Evolutionary conservation across 345 rosid genomes (phyloP), one percentile per base, ranked within the genome.

Genomic region (Eucalyptus cladocalyx): DNA sequence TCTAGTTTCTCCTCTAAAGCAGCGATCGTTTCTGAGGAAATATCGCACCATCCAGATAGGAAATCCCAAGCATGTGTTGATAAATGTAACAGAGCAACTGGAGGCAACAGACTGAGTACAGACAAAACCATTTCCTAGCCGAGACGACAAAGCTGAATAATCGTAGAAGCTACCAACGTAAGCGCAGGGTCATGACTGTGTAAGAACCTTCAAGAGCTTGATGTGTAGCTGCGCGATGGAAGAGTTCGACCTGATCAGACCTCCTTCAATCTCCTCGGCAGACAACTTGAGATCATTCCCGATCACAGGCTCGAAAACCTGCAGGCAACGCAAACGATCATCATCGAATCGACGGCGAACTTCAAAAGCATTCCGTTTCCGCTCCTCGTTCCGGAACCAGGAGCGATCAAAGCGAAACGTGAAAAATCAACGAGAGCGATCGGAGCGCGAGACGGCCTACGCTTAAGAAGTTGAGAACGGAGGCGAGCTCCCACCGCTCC

Each of bases 401-500:
- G 13, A 56, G 30, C 62, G 62, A 10, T 2, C 62, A 56, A 11
- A 56, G 62, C 62, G 62, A 87, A 16, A 30, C 43, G 34, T 9
- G 18, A 47, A 37, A 37, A 80, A 60, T 56, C 87, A 67, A 60
- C 62, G 45, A 37, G 62, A 53, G 37, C 56, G 37, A 51, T n/a
- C 37, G 42, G 5, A 43, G 62, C 23, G 16, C 12, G 76, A 43
- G 48, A 48, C 48, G 67, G 88, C 89, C 88, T 90, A 96, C 99
- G 65, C 90, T 94, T 18, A 97, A 88, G 91, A 97, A 97, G 91
- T 96, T 96, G 88, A 97, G 96, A 91, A 96, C 97, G 24, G 97
- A 96, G 48, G 99, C 99, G 47, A 97, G 96, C 89, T 97, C 99
- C 99, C 99, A 97, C 76, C 95, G 93, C 81, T 93, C 92, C 62